Conservation (phyloP, 2,329 filamentous ascomycete species). For the Aotearoamyces nothofagi region DNA sequence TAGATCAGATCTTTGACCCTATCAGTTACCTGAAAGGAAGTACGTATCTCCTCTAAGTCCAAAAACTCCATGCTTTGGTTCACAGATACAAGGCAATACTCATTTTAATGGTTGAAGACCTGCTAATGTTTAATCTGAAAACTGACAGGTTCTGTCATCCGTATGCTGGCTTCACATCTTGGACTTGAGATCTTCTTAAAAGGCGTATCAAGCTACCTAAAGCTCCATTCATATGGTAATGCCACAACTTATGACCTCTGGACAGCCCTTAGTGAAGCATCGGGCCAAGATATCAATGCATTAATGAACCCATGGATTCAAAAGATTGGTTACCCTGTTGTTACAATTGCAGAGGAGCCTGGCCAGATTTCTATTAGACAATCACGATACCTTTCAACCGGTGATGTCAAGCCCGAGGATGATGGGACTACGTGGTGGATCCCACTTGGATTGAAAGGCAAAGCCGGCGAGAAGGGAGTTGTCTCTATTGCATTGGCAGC, state of each 20-base stretch:
- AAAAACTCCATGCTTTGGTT: too few species aligned
- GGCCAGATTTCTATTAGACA: conserved; percentile 74
- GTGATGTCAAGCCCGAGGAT: conserved; percentile 81
- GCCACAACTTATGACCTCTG: conserved; percentile 87
- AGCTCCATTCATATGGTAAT: conserved; percentile 75
- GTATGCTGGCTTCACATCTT: conserved; percentile 87
- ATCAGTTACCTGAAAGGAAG: conserved; percentile 96
- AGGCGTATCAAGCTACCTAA: conserved; percentile 81
- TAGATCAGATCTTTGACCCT: conserved; percentile 94
- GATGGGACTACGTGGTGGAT: conserved; percentile 94
- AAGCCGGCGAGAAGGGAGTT: conserved; percentile 45
- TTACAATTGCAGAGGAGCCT: conserved; percentile 73
- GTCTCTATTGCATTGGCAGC: conserved; percentile 53
- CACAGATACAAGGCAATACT: too few species aligned
- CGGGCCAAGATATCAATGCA: conserved; percentile 67
- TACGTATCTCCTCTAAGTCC: too few species aligned
- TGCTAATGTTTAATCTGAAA: too few species aligned
- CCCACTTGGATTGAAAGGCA: conserved; percentile 72
- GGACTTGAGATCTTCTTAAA: conserved; percentile 78
- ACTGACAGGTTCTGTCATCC: conserved; percentile 86
- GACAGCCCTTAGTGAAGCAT: conserved; percentile 75
- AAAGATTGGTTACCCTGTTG: conserved; percentile 85
- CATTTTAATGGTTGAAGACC: too few species aligned
- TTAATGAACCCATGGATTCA: conserved; percentile 95
- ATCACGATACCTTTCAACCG: conserved; percentile 78